Conservation (phyloP, 2,329 filamentous ascomycete species). For the Penicillium sp. region DNA sequence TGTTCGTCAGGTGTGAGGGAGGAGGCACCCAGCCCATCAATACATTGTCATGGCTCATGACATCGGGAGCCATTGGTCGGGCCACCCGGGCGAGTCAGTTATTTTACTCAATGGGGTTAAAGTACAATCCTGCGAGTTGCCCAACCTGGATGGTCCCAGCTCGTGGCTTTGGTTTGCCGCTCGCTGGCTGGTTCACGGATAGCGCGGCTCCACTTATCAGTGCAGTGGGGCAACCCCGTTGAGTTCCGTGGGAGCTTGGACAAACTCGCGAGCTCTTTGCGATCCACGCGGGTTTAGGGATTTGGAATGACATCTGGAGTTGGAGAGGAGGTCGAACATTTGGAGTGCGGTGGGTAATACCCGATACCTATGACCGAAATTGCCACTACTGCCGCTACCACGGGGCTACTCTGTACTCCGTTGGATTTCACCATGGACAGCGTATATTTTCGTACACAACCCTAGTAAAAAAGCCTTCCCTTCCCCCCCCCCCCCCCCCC, state of each 20-base stretch:
- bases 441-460: not conserved
- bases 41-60: not conserved
- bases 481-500: no score
- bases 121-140: slow-evolving; percentile 21
- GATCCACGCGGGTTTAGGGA: slow-evolving; percentile 12
- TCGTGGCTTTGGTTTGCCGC: not conserved
- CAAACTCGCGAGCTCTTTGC: slow-evolving; percentile 6
- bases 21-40: not conserved
- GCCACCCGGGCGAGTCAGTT: not conserved
- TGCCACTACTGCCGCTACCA: not conserved
- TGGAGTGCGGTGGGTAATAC: not conserved
- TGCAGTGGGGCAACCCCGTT: slow-evolving; percentile 29
- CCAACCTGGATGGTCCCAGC: not conserved
- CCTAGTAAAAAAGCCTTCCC: not conserved
- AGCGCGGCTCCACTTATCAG: not conserved
- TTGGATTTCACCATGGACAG: not conserved
- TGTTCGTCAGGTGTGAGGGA: not conserved
- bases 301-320: slow-evolving; percentile 17
- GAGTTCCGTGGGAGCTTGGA: slow-evolving; percentile 25
- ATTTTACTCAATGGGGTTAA: slow-evolving; percentile 10
- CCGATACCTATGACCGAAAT: not conserved
- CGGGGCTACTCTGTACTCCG: not conserved
- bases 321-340: not conserved
- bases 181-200: not conserved
- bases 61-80: slow-evolving; percentile 19